Percentiles rank a stretch among this genome's conserved stretches.
phyloP scores from a whole-genome alignment of 2,329 filamentous ascomycete genomes.

The Metarhizium sp. region DNA sequence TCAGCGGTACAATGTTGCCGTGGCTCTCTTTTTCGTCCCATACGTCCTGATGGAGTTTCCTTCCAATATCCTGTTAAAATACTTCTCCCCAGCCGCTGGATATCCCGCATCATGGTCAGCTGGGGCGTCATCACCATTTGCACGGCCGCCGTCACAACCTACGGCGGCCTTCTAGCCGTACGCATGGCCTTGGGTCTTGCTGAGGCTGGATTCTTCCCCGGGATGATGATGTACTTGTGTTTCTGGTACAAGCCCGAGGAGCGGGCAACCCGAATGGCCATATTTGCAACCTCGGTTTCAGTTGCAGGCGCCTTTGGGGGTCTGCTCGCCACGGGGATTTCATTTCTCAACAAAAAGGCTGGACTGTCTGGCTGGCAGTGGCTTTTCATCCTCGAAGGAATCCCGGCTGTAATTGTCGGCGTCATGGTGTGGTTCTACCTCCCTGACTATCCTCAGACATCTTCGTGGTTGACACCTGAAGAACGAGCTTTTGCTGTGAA shows the following conservation, averaged over 20 bases:
- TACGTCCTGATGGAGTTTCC: constrained; percentile 22
- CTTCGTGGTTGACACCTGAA: constrained; percentile 20
- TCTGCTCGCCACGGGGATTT: constrained; percentile 43
- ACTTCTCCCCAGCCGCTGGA: constrained; percentile 24
- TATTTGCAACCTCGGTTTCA: constrained; percentile 50
- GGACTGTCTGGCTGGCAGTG: constrained; percentile 45
- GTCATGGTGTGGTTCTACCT: constrained; percentile 21
- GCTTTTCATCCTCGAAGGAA: constrained; percentile 49
- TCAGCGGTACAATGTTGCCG: constrained; percentile 21
- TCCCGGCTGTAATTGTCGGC: constrained; percentile 19
- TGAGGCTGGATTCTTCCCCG: constrained; percentile 44
- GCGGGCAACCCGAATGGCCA: constrained; percentile 45
- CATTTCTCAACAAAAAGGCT: constrained; percentile 33
- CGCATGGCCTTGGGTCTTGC: constrained; percentile 41
- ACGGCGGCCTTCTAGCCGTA: constrained; percentile 35
- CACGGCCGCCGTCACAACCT: constrained; percentile 36
- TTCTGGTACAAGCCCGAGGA: constrained; percentile 56
- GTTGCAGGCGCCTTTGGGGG: constrained; percentile 53
- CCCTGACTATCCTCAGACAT: constrained; percentile 25
- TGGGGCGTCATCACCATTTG: constrained; percentile 43
- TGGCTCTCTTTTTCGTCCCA: constrained; percentile 21
- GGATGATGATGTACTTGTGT: constrained; percentile 46
- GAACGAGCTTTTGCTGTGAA: constrained; percentile 25
- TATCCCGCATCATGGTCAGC: constrained; percentile 29
- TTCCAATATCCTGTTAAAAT: constrained; percentile 24